A percentile compares a stretch with the other conserved stretches of the same genome.
These are phyloP conservation scores for Exophiala sp. DNA, from an alignment of 2,329 filamentous ascomycete genomes.

Conservation along the genomic window DNA sequence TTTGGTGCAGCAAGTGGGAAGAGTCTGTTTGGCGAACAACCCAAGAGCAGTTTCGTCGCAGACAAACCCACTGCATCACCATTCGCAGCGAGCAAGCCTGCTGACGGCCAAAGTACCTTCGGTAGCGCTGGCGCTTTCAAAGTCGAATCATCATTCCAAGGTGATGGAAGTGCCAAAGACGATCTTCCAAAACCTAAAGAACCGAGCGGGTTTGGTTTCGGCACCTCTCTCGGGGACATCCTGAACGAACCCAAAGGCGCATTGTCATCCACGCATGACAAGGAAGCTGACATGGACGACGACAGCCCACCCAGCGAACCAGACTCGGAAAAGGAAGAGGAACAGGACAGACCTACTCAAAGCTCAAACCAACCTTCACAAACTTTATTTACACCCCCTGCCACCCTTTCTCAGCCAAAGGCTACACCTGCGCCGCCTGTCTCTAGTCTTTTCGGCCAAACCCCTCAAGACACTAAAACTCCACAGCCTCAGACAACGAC, in stretches of 20 bases:
- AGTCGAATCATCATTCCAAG: constrained; percentile 45
- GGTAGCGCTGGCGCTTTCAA: constrained; percentile 35
- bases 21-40: constrained; percentile 31
- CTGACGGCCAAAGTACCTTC: constrained; percentile 7
- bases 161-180: constrained; percentile 38
- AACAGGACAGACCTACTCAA: constrained; percentile 3
- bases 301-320: constrained; percentile 16
- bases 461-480: constrained; percentile 27
- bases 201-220: constrained; percentile 37
- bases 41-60: constrained; percentile 11
- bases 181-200: constrained; percentile 38
- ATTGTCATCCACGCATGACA: constrained; percentile 23
- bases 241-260: constrained; percentile 30
- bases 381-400: constrained; percentile 26
- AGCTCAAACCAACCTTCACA: constrained; percentile 9
- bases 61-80: constrained; percentile 25
- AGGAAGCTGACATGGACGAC: constrained; percentile 31
- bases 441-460: constrained; percentile 35
- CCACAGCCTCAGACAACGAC: constrained; percentile 32
- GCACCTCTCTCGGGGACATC: constrained; percentile 39
- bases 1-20: constrained; percentile 29
- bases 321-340: constrained; percentile 16
- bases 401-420: constrained; percentile 26
- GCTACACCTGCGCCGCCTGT: constrained; percentile 32
- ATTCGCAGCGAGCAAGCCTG: constrained; percentile 33